Evolutionary conservation across 2,329 filamentous ascomycete genomes (phyloP).

Genomic region (Remersonia thermophila): DNA sequence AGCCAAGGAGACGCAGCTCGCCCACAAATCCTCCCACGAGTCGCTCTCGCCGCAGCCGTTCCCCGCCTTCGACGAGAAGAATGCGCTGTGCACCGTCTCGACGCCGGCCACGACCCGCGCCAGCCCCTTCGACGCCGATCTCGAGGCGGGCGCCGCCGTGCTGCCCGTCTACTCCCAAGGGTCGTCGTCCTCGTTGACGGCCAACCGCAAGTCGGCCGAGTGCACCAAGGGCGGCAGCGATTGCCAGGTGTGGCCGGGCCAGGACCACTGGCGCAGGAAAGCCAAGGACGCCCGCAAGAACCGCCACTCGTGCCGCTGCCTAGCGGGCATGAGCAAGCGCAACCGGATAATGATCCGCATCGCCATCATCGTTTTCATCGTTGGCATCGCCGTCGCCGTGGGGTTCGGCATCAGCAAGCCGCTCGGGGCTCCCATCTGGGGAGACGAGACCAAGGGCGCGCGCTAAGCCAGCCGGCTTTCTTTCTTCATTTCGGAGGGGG

Average conservation of each 20-base stretch:
- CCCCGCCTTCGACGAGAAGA: constrained; percentile 16
- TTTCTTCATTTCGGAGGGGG: not conserved
- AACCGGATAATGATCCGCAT: constrained; percentile 44
- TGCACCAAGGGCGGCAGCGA: constrained; percentile 31
- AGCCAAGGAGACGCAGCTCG: constrained; percentile 11
- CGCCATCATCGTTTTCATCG: constrained; percentile 15
- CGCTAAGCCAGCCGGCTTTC: not conserved
- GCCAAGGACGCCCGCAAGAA: constrained; percentile 43
- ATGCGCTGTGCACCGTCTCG: constrained; percentile 24
- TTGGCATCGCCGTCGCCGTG: constrained; percentile 23
- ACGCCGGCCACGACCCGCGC: constrained; percentile 31
- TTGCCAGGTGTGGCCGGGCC: constrained; percentile 47
- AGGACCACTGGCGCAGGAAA: constrained; percentile 48
- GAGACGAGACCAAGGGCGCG: constrained; percentile 17
- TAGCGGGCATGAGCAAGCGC: constrained; percentile 41
- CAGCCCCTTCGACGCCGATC: constrained; percentile 46
- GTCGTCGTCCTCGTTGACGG: not conserved
- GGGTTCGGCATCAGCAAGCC: constrained; percentile 51
- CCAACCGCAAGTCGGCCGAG: constrained; percentile 22
- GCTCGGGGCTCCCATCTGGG: constrained; percentile 47
- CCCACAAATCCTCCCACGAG: constrained; percentile 17
- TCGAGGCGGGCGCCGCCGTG: constrained; percentile 30
- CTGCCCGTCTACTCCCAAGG: not conserved
- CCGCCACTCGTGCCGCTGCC: constrained; percentile 37
- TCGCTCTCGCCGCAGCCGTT: constrained; percentile 18